Base-by-base conservation (phyloP, 139 green algal species). In the Marvania coccoides region DNA sequence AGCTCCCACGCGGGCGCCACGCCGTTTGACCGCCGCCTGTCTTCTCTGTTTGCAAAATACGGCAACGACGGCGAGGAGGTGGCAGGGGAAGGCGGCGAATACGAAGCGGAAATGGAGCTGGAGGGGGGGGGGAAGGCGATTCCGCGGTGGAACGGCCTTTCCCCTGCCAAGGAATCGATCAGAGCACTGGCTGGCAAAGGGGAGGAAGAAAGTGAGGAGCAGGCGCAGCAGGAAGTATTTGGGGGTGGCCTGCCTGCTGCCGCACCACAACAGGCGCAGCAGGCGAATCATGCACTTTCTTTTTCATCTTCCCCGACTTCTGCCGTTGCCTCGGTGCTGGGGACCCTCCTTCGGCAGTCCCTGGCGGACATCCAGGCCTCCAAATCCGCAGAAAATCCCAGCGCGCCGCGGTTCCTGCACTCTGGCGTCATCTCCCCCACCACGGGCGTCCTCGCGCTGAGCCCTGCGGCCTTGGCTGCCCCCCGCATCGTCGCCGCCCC, bases 11-110 rank as follows among this genome's bases (percentile, higher is more conserved):
- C 71, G 6, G 71, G 71, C 2, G 30, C 26, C 33, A 77, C 71
- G 10, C 71, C 71, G 2, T 77, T 56, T 60, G 71, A 77, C 47
- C 31, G 46, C 5, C 63, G 64, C 15, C 47, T 77, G n/a, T 73
- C 71, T 2, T 59, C 51, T 5, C 46, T 77, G 46, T 65, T 77
- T 29, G 54, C 26, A 46, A 77, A 67, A 47, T 77, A 77, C 37
- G 36, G 54, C 2, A 46, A 26, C 5, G 51, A 65, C 33, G 35
- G 60, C 29, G 65, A 65, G 3, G 45, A 36, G 12, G 26, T 71
- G 24, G 51, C 46, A 23, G 63, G 12, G 2, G 48, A 35, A 13
- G 65, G 48, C 38, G 12, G 61, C 31, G 15, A 4, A 19, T 5
- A 24, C 35, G 26, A 38, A 5, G 39, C 12, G 14, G 47, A 8